These are phyloP conservation scores for Saccharum hybrid DNA, from an alignment of 202 grass and related monocot genomes.

Conservation along the genomic window DNA sequence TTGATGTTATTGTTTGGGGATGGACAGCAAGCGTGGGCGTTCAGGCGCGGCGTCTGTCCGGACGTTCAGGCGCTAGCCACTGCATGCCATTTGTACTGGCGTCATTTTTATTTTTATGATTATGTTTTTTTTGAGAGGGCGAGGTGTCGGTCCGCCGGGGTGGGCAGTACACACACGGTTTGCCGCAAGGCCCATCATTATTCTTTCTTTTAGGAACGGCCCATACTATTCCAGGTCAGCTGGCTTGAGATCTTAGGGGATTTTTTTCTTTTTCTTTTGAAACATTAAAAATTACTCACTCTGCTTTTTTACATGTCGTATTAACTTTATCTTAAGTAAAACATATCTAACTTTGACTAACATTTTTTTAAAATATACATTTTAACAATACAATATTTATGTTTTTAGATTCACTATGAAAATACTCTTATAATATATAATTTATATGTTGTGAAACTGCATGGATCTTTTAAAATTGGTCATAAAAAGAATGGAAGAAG, in stretches of 20 bases:
- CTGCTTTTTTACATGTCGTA: background rate
- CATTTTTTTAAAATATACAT: background rate
- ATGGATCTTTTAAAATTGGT: background rate
- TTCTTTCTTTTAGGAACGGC: background rate
- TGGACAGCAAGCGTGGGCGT: no score
- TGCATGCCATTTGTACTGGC: no score
- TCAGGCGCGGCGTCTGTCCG: no score
- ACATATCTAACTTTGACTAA: background rate
- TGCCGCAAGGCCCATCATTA: background rate
- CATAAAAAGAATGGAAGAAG: no score
- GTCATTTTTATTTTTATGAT: no score
- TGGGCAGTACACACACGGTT: background rate
- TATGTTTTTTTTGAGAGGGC: no score
- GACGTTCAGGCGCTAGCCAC: no score
- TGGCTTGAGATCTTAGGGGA: background rate
- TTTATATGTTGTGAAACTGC: background rate
- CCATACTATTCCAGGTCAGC: background rate
- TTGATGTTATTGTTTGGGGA: no score
- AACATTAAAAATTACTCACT: background rate
- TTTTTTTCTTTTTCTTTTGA: conserved; percentile 33
- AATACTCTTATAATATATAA: no score
- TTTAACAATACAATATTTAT: no score
- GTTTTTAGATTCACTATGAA: no score
- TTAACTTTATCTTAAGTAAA: background rate
- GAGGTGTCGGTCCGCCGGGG: no score